phyloP scores from a whole-genome alignment of 2,329 filamentous ascomycete species.

The Falciphora oryzae region DNA sequence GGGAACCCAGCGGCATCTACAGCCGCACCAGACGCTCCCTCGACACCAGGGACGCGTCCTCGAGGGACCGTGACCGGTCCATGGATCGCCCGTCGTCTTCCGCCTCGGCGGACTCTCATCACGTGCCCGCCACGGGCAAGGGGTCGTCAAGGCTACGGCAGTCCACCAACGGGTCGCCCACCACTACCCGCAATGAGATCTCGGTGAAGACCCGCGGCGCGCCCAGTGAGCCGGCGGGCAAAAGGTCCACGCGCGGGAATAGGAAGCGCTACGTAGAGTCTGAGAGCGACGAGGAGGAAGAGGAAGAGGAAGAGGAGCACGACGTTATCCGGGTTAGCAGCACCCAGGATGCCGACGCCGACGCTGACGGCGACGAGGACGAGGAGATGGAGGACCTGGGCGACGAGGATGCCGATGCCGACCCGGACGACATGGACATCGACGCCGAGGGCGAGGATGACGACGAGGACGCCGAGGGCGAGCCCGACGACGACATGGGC shows the following conservation, averaged over 20 bases:
- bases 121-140: constrained; percentile 47
- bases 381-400: constrained; percentile 33
- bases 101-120: constrained; percentile 35
- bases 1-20: constrained; percentile 43
- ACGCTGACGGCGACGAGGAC: constrained; percentile 33
- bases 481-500: constrained; percentile 36
- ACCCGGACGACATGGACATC: constrained; percentile 21
- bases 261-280: constrained; percentile 58
- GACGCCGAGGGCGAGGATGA: constrained; percentile 34
- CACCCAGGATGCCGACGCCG: constrained; percentile 18
- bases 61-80: constrained; percentile 16
- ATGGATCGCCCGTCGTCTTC: constrained; percentile 40
- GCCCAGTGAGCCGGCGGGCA: constrained; percentile 37
- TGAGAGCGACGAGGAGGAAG: constrained; percentile 41
- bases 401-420: constrained; percentile 22
- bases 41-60: constrained; percentile 31
- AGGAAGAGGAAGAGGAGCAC: constrained; percentile 22
- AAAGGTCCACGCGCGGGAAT: constrained; percentile 43
- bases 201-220: constrained; percentile 24
- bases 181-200: constrained; percentile 14
- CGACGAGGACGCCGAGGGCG: constrained; percentile 33
- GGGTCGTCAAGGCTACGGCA: constrained; percentile 47
- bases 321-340: constrained; percentile 21
- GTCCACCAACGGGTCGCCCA: constrained; percentile 30
- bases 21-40: constrained; percentile 42